Evolutionary conservation across 1,284 basidiomycete genomes (phyloP), one percentile per base, ranked within the genome.

Genomic region (Cutaneotrichosporon sp.): DNA sequence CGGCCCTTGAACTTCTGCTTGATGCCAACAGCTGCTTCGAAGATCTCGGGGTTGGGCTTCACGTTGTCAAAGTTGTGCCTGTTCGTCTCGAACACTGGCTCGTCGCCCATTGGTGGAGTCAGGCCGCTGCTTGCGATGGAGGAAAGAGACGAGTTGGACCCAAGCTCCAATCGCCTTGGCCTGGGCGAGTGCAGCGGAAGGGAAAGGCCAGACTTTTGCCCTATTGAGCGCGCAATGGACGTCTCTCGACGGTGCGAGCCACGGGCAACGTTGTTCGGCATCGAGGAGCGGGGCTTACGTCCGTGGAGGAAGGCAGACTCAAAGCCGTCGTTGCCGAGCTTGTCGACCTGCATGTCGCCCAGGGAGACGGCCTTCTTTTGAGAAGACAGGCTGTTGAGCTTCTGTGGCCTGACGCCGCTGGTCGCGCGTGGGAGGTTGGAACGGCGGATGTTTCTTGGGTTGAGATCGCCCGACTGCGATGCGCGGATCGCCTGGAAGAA

Each of bases 11-110:
- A 81, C 65, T 79, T 80, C 29, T 74, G 69, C 27, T 69, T 72
- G 46, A 81, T 70, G 3, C 72, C 69, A 7, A 72, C 65, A 6
- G 67, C 63, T 22, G 71, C 69, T 45, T 76, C 73, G 61, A 80
- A 81, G 4, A 72, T 79, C 53, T 79, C 76, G 33, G 75, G 75
- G 34, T 80, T 69, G n/a, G 80, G 80, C 60, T 78, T 79, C 58
- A 80, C 74, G 47, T 79, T 71, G 43, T 79, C 78, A 62, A 81
- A 80, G 24, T 76, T 70, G 27, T 71, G 75, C 24, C 72, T 72
- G 42, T 31, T 52, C 18, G 49, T 50, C 13, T 43, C 38, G 33
- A 57, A 57, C 33, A 49, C 33, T 3, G 55, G 45, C 60, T 76
- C 74, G 43, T 69, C 68, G 1, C 72, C 70, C n/a, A 66, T 58